Conservation (phyloP, 805 yeast species). For the Ogataea saltuana region DNA sequence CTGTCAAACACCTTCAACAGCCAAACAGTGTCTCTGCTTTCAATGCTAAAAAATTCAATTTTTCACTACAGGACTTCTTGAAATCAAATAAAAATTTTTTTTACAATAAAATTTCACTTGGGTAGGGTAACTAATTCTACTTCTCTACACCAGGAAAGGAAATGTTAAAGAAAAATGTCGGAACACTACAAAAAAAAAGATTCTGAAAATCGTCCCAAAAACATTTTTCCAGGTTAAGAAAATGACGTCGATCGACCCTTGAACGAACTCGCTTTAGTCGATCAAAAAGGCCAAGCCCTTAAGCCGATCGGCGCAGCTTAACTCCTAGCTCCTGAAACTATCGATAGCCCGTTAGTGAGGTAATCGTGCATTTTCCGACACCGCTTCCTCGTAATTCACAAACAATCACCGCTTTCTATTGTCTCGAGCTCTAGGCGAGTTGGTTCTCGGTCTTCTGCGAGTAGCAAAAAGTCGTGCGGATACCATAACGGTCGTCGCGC, state of each 20-base stretch:
- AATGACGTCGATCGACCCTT: too few relatives aligned
- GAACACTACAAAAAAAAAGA: background rate
- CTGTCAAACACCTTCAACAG: constrained; percentile 4
- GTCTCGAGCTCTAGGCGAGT: too few relatives aligned
- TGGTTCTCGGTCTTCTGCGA: constrained; percentile 7
- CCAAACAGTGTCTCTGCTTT: too few relatives aligned
- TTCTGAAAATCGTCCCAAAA: too few relatives aligned
- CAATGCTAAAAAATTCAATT: constrained; percentile 1
- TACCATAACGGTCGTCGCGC: constrained; percentile 7
- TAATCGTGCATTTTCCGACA: too few relatives aligned
- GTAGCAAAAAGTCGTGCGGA: background rate
- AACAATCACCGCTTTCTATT: background rate
- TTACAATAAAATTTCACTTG: constrained; percentile 9
- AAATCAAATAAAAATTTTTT: constrained; percentile 10
- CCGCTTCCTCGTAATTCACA: background rate
- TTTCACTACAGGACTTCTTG: constrained; percentile 1
- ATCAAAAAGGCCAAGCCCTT: too few relatives aligned
- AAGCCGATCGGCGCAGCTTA: too few relatives aligned
- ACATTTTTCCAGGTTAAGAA: too few relatives aligned
- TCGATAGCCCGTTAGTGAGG: too few relatives aligned
- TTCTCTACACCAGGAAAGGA: constrained; percentile 1
- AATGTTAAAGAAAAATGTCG: background rate
- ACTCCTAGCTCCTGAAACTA: too few relatives aligned
- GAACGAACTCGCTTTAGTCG: too few relatives aligned
- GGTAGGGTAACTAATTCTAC: constrained; percentile 7